Base-by-base conservation (phyloP, 768 basidiomycete species). In the Mycena crocata region DNA sequence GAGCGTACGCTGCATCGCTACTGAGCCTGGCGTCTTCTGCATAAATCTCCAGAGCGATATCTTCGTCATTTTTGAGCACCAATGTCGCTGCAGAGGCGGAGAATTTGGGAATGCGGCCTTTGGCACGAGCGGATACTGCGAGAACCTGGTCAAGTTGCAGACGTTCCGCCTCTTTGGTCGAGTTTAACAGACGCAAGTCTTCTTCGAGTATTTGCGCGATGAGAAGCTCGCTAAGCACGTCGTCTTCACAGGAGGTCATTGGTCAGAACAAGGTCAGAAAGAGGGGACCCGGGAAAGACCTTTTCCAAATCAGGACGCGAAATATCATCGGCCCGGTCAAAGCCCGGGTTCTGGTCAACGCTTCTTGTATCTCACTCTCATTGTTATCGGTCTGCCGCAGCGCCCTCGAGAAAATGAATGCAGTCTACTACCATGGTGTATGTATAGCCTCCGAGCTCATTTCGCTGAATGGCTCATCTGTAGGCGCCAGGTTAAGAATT, bases 381-480 rank as follows among this genome's bases (percentile, higher is more conserved):
- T 17, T 17, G 17, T 17, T 17, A n/a, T n/a, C n/a, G n/a, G n/a
- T n/a, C n/a, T 13, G 48, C 15, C 31, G 19, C 15, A 35, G 39
- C n/a, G 32, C 26, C 13, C 13, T 37, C 34, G 13, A 8, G 32
- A 37, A 34, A 17, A 87, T 86, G 85, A 82, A 86, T 50, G 85
- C 86, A 32, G 80, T 87, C 39, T 85, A 78, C 64, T 86, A 87
- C 73, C 79, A 77, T 62, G 79, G 79, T 48, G 84, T 84, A 70
- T 40, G 19, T 49, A 13, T 34, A n/a, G 51, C 40, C 37, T 28
- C 50, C 52, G 46, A 34, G 23, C 42, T 54, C 26, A 34, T 31
- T 32, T 28, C 28, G 40, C n/a, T 21, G 26, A 23, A 42, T 60
- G 86, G 85, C 82, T 48, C 35, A 54, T 39, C 28, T 35, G 37